Evolutionary conservation across 495 filamentous ascomycete species (phyloP).

Genomic region (Hyaloscypha variabilis): DNA sequence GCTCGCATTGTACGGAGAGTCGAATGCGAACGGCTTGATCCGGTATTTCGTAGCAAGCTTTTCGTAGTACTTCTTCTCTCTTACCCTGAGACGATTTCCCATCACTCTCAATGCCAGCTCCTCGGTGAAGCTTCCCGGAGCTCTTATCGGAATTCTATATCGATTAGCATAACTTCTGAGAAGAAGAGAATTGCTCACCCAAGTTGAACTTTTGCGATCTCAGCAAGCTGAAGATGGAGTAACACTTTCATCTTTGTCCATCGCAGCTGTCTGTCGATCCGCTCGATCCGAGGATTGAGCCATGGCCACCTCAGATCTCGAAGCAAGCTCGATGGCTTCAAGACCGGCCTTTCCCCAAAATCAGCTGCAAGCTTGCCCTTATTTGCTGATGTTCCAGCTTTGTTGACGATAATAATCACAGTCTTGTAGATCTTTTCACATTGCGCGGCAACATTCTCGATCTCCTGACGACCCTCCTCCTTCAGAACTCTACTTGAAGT

Average conservation of each 20-base stretch:
- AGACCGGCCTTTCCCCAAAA: not conserved
- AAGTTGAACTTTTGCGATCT: not conserved
- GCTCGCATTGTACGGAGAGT: not conserved
- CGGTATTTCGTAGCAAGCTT: not conserved
- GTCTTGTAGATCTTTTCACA: slow-evolving; percentile 29
- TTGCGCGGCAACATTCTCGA: slow-evolving; percentile 24
- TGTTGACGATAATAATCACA: slow-evolving; percentile 25
- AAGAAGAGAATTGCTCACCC: not conserved
- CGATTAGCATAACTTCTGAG: not conserved
- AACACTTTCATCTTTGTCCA: not conserved
- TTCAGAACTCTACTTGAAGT: not conserved
- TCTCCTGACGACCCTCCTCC: slow-evolving; percentile 23
- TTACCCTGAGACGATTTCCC: not conserved
- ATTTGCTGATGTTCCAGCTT: slow-evolving; percentile 17
- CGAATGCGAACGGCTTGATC: not conserved
- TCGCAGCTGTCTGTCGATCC: not conserved
- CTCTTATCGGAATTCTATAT: not conserved
- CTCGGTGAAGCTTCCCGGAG: not conserved
- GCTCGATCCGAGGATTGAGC: not conserved
- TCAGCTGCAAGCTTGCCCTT: slow-evolving; percentile 6
- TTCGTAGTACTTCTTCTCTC: not conserved
- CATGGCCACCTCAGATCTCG: slow-evolving; percentile 27
- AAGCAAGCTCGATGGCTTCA: not conserved
- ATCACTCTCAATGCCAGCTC: not conserved
- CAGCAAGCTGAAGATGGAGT: not conserved